Evolutionary conservation across 495 filamentous ascomycete species (phyloP).

Genomic region (Aspergillus egyptiacus): DNA sequence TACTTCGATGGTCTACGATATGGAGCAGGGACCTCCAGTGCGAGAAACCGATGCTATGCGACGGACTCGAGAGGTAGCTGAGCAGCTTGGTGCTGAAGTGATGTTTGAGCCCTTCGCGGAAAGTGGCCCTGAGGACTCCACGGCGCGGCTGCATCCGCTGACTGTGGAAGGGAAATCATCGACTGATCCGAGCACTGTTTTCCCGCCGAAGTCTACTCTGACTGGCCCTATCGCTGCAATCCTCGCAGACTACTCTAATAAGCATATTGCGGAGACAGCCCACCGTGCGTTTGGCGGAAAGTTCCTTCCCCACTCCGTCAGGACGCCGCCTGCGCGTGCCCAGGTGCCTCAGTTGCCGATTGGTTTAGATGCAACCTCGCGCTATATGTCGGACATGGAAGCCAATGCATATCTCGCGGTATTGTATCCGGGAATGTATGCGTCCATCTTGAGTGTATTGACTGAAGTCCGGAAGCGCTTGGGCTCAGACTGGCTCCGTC

Average conservation of each 20-base stretch:
- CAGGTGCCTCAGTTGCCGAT: constrained; percentile 61
- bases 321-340: constrained; percentile 45
- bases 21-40: constrained; percentile 28
- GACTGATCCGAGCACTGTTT: constrained; percentile 64
- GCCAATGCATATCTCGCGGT: constrained; percentile 76
- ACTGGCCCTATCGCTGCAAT: constrained; percentile 61
- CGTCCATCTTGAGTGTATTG: constrained; percentile 63
- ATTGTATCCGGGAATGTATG: constrained; percentile 75
- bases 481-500: constrained; percentile 70
- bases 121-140: constrained; percentile 44
- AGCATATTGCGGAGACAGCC: constrained; percentile 66
- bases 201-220: constrained; percentile 59
- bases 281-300: constrained; percentile 66
- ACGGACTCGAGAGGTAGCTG: constrained; percentile 40
- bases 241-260: constrained; percentile 58
- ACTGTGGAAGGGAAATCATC: constrained; percentile 58
- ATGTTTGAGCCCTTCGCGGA: constrained; percentile 43
- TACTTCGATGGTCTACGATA: constrained; percentile 34
- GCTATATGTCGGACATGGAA: constrained; percentile 75
- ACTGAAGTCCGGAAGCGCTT: constrained; percentile 82
- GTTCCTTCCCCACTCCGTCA: constrained; percentile 65
- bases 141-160: constrained; percentile 53
- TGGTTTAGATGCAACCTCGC: constrained; percentile 61
- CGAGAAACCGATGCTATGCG: constrained; percentile 31
- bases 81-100: constrained; percentile 44